A percentile compares a stretch with the other conserved stretches of the same genome.
phyloP scores from a whole-genome alignment of 2,329 filamentous ascomycete genomes.

The Thermochaetoides dissita region DNA sequence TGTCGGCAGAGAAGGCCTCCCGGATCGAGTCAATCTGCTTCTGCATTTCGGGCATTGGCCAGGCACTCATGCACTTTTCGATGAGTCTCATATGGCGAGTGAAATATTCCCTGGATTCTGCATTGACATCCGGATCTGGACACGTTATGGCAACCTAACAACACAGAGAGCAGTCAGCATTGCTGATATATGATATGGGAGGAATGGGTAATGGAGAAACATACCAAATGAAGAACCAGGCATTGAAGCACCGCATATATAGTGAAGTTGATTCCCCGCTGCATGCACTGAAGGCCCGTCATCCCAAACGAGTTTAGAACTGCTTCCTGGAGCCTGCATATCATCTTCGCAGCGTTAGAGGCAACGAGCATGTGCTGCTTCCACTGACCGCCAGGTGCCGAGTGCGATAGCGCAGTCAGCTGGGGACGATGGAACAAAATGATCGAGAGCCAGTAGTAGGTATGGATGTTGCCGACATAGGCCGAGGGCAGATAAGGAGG shows the following conservation, averaged over 20 bases:
- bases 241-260: conserved; percentile 88
- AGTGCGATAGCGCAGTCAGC: conserved; percentile 63
- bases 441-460: conserved; percentile 72
- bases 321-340: conserved; percentile 78
- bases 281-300: conserved; percentile 76
- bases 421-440: conserved; percentile 84
- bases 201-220: conserved; percentile 22
- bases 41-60: conserved; percentile 82
- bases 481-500: conserved; percentile 76
- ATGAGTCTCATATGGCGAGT: conserved; percentile 87
- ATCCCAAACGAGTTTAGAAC: conserved; percentile 65
- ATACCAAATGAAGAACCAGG: conserved; percentile 82
- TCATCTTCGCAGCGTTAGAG: conserved; percentile 67
- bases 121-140: conserved; percentile 75
- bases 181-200: neutral
- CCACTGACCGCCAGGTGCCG: conserved; percentile 59
- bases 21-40: conserved; percentile 79
- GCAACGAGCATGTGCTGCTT: conserved; percentile 78
- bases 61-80: conserved; percentile 67
- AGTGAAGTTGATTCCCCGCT: conserved; percentile 84
- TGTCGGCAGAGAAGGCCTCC: conserved; percentile 81
- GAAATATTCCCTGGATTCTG: conserved; percentile 77
- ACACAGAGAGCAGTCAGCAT: conserved; percentile 4
- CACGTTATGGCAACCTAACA: conserved; percentile 77
- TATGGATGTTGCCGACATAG: conserved; percentile 78